Percentiles rank a stretch among this genome's conserved stretches.
Evolutionary conservation across 2,329 filamentous ascomycete genomes (phyloP).

Genomic region (Cercospora beticola): DNA sequence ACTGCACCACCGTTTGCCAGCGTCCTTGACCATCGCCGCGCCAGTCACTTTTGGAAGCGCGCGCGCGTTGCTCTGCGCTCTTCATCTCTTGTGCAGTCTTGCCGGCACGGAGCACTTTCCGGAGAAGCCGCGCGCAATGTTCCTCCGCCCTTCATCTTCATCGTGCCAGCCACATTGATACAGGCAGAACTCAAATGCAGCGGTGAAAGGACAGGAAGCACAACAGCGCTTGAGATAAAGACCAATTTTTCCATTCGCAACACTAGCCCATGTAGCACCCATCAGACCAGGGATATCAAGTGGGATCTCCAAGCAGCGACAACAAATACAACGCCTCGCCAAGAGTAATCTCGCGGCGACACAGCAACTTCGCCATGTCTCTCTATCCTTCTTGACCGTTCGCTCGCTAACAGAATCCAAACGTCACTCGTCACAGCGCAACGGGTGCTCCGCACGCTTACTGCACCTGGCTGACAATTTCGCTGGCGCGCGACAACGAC

Average conservation of each 20-base stretch:
- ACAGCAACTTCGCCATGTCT: neutral
- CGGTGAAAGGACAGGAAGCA: neutral
- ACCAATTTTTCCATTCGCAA: neutral
- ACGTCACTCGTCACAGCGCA: neutral
- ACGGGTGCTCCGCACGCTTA: conserved; percentile 33
- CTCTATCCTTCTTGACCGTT: conserved; percentile 1
- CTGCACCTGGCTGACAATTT: conserved; percentile 85
- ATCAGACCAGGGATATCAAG: conserved; percentile 7
- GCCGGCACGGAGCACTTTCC: neutral
- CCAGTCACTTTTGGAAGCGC: neutral
- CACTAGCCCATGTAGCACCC: conserved; percentile 1
- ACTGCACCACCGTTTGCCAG: neutral
- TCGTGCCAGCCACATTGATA: neutral
- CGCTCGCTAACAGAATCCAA: conserved; percentile 3
- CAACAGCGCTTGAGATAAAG: neutral
- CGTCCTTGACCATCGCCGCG: neutral
- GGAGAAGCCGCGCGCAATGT: neutral
- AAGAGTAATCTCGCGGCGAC: neutral
- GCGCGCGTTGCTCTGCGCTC: neutral
- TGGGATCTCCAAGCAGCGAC: neutral
- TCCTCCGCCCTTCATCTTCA: neutral
- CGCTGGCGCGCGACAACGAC: conserved; percentile 74
- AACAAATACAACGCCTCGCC: neutral
- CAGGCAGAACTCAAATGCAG: neutral
- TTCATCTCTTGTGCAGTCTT: neutral